Percentiles rank a stretch among this genome's conserved stretches.
These are phyloP conservation scores for Avena eriantha DNA, from an alignment of 176 grass and related monocot genomes.

Conservation along the genomic window DNA sequence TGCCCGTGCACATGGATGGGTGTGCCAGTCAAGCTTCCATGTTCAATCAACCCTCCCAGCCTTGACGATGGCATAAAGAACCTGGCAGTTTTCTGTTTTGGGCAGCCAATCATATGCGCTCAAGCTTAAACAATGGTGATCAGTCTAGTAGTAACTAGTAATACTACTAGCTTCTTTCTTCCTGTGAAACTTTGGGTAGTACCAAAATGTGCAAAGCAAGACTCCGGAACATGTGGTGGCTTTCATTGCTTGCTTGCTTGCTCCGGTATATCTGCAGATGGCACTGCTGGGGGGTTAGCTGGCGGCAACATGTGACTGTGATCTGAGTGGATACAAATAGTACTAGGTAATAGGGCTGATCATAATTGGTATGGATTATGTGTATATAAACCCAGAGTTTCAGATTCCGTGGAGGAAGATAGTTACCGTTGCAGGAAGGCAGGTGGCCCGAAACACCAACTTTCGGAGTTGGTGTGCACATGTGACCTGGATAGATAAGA, in stretches of 20 bases:
- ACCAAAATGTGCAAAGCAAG: conserved; percentile 13
- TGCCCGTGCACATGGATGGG: conserved; percentile 40
- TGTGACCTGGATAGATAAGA: conserved; percentile 32
- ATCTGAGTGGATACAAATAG: neutral
- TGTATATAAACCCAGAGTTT: neutral
- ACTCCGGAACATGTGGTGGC: conserved; percentile 3
- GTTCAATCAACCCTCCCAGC: conserved; percentile 1
- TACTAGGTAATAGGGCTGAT: neutral
- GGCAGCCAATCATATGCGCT: neutral
- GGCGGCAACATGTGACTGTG: neutral
- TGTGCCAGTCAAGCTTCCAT: conserved; percentile 27
- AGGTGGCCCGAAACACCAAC: conserved; percentile 34
- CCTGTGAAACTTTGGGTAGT: neutral
- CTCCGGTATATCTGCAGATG: conserved; percentile 25
- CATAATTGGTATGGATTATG: neutral
- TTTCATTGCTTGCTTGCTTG: neutral
- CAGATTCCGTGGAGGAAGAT: neutral
- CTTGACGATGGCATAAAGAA: neutral
- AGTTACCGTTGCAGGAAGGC: conserved; percentile 45
- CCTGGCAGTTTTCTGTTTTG: neutral
- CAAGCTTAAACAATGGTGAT: conserved; percentile 3
- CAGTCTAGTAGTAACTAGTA: neutral
- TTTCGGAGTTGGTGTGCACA: conserved; percentile 21
- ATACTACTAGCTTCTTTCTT: neutral
- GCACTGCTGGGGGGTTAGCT: neutral